These are phyloP conservation scores for Benincasa hispida DNA, from an alignment of 306 rosid genomes.

Conservation along the genomic window DNA sequence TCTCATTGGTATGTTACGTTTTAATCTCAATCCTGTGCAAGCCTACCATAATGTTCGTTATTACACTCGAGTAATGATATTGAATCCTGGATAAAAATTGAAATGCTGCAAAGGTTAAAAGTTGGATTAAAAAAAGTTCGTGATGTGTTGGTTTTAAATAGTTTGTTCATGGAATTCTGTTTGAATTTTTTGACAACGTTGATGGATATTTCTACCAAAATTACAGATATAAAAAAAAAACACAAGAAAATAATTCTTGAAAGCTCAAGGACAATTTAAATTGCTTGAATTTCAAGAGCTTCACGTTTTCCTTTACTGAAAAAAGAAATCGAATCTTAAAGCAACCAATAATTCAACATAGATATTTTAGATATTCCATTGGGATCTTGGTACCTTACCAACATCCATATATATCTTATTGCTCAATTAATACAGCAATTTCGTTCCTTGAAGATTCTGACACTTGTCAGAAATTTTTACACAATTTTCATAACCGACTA, in stretches of 20 bases:
- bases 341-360: neutral
- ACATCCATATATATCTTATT: neutral
- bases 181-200: too few relatives aligned
- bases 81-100: neutral
- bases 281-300: neutral
- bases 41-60: neutral
- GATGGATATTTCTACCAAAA: too few relatives aligned
- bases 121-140: too few relatives aligned
- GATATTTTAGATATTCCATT: constrained; percentile 1
- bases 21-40: neutral
- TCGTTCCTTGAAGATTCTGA: neutral
- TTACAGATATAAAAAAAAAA: too few relatives aligned
- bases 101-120: neutral
- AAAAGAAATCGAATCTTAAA: neutral
- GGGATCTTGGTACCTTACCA: neutral
- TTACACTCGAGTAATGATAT: neutral
- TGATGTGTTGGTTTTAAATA: too few relatives aligned
- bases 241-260: too few relatives aligned
- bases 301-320: neutral
- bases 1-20: neutral
- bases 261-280: neutral
- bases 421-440: neutral
- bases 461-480: neutral
- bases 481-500: neutral
- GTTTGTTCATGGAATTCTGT: too few relatives aligned